A percentile compares a stretch with the other conserved stretches of the same genome.
These are phyloP conservation scores for Scheffersomyces amazonensis DNA, from an alignment of 805 yeast genomes.

Conservation along the genomic window DNA sequence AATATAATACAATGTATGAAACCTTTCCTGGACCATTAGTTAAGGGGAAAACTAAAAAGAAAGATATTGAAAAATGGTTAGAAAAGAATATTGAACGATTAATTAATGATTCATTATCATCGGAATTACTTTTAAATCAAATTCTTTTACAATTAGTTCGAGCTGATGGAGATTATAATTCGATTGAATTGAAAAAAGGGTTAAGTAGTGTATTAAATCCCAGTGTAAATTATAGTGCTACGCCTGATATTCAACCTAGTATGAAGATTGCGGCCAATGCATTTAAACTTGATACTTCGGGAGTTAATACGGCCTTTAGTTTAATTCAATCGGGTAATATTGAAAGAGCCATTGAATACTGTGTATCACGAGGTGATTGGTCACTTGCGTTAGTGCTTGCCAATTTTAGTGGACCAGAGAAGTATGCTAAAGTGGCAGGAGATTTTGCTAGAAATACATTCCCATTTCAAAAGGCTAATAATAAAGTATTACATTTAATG, in stretches of 20 bases:
- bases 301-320: constrained; percentile 28
- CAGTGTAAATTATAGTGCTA: constrained; percentile 26
- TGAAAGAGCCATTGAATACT: constrained; percentile 59
- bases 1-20: constrained; percentile 21
- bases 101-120: constrained; percentile 6
- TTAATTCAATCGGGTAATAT: constrained; percentile 61
- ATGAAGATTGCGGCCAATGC: constrained; percentile 33
- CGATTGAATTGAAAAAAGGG: constrained; percentile 24
- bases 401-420: constrained; percentile 58
- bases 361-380: constrained; percentile 68
- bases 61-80: constrained; percentile 67
- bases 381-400: constrained; percentile 74
- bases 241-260: constrained; percentile 1
- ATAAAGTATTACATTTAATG: constrained; percentile 40
- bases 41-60: constrained; percentile 54
- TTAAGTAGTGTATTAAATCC: constrained; percentile 44
- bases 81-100: constrained; percentile 20
- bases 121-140: constrained; percentile 30
- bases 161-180: constrained; percentile 27
- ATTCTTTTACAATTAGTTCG: constrained; percentile 24
- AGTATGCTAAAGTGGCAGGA: constrained; percentile 56
- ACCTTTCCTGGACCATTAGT: constrained; percentile 69
- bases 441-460: constrained; percentile 51
- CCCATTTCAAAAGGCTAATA: constrained; percentile 38
- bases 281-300: constrained; percentile 37